These are phyloP conservation scores for Typha latifolia DNA, from an alignment of 176 grass and related monocot genomes.

Conservation along the genomic window DNA sequence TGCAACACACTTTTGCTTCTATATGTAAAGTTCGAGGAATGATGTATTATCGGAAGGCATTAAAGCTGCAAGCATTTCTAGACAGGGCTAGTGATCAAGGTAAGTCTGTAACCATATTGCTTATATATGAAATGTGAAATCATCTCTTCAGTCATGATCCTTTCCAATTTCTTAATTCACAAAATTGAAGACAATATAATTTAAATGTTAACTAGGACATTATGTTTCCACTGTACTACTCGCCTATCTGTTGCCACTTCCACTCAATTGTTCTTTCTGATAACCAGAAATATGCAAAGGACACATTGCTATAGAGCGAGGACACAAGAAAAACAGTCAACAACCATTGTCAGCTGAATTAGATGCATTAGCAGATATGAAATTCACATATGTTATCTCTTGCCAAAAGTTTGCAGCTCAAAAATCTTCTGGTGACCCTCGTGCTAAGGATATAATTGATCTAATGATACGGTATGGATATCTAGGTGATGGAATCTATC, in stretches of 20 bases:
- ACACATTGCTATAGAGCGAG: slow-evolving; percentile 40
- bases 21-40: slow-evolving; percentile 73
- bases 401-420: slow-evolving; percentile 90
- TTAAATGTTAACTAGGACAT: slow-evolving; percentile 3
- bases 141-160: not conserved
- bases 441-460: slow-evolving; percentile 88
- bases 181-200: slow-evolving; percentile 8
- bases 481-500: not conserved
- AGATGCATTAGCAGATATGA: slow-evolving; percentile 73
- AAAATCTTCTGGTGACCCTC: slow-evolving; percentile 69
- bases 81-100: slow-evolving; percentile 68
- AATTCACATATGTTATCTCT: slow-evolving; percentile 92
- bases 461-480: slow-evolving; percentile 65
- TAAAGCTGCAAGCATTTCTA: slow-evolving; percentile 71
- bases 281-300: slow-evolving; percentile 59
- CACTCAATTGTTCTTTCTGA: slow-evolving; percentile 17
- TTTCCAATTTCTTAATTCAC: not conserved
- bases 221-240: not conserved
- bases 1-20: slow-evolving; percentile 8
- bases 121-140: not conserved
- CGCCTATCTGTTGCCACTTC: not conserved
- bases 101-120: not conserved
- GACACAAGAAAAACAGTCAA: slow-evolving; percentile 47
- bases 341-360: slow-evolving; percentile 39
- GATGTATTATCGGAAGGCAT: slow-evolving; percentile 79